Evolutionary conservation across 2,329 filamentous ascomycete species (phyloP).

Genomic region (Geosmithia flava): DNA sequence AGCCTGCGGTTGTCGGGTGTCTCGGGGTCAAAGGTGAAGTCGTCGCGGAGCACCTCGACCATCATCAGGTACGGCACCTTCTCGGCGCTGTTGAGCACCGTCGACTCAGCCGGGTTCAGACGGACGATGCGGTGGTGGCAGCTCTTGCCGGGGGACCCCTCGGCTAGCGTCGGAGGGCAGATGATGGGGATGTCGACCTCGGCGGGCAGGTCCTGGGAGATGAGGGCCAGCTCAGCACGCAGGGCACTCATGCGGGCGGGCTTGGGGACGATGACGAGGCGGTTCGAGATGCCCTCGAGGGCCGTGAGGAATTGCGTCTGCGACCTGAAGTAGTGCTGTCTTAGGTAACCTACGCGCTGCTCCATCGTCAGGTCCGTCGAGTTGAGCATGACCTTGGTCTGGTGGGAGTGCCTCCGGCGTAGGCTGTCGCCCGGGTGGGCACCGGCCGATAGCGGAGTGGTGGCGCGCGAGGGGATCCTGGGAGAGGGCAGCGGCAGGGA

Average conservation of each 20-base stretch:
- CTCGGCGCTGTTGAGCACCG: constrained; percentile 76
- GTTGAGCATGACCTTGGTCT: constrained; percentile 41
- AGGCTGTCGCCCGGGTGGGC: constrained; percentile 34
- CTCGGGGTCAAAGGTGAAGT: constrained; percentile 72
- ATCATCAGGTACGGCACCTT: constrained; percentile 77
- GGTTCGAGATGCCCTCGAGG: constrained; percentile 72
- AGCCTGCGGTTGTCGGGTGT: constrained; percentile 60
- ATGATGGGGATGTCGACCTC: constrained; percentile 78
- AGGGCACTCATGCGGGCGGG: constrained; percentile 69
- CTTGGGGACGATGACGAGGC: constrained; percentile 73
- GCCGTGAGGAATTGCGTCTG: constrained; percentile 72
- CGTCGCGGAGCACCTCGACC: constrained; percentile 70
- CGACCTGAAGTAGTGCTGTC: constrained; percentile 74
- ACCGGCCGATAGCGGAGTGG: constrained; percentile 45
- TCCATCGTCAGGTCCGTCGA: constrained; percentile 48
- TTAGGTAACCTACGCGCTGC: constrained; percentile 60
- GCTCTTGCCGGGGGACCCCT: constrained; percentile 63
- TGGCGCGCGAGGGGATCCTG: constrained; percentile 34
- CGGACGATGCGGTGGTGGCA: constrained; percentile 74
- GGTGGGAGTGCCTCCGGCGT: constrained; percentile 47
- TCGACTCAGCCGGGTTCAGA: constrained; percentile 72
- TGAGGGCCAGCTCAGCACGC: constrained; percentile 67
- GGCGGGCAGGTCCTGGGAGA: constrained; percentile 69
- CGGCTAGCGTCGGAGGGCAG: constrained; percentile 60
- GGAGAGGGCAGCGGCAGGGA: constrained; percentile 54